A percentile compares a stretch with the other conserved stretches of the same genome.
phyloP scores from a whole-genome alignment of 495 filamentous ascomycete species.

The Tuber melanosporum region DNA sequence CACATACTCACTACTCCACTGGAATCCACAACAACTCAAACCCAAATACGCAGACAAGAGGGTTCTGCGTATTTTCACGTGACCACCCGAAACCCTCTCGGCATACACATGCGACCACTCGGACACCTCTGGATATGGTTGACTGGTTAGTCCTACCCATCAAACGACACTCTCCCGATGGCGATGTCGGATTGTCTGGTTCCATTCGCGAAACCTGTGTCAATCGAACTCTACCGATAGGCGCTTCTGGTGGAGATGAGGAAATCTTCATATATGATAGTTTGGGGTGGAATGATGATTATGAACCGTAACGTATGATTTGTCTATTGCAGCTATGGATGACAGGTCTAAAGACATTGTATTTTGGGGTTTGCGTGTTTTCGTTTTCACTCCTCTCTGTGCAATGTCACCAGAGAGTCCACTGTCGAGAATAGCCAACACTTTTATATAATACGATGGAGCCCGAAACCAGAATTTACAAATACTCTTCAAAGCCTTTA shows the following conservation, averaged over 20 bases:
- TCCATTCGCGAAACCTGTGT: constrained; percentile 15
- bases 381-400: not conserved
- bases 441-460: too few species aligned
- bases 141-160: too few species aligned
- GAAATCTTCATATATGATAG: constrained; percentile 33
- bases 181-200: constrained; percentile 16
- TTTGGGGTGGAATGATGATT: constrained; percentile 35
- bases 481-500: too few species aligned
- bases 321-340: not conserved
- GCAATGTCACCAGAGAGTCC: not conserved
- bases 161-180: constrained; percentile 19
- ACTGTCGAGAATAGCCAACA: not conserved
- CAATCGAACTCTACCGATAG: constrained; percentile 8
- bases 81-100: too few species aligned
- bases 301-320: constrained; percentile 27
- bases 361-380: not conserved
- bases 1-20: too few species aligned
- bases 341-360: not conserved
- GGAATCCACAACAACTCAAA: too few species aligned
- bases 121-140: too few species aligned
- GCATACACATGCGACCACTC: too few species aligned
- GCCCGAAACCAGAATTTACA: too few species aligned
- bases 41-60: too few species aligned
- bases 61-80: too few species aligned
- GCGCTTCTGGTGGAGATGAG: not conserved